Evolutionary conservation across 768 basidiomycete species (phyloP).

Genomic region (Suillus subluteus): DNA sequence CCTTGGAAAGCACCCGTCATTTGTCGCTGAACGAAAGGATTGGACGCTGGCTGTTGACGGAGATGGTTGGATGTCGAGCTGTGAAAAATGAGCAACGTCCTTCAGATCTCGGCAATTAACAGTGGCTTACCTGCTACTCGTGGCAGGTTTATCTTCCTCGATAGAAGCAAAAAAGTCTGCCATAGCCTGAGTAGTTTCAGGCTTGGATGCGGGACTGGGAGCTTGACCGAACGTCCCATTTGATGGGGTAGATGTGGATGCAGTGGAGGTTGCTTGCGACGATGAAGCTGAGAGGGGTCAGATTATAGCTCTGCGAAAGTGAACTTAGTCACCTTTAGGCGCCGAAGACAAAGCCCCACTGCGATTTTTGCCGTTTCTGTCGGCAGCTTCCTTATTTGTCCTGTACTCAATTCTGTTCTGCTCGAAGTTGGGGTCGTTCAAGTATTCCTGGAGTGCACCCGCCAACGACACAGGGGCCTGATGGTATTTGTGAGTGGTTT

Average conservation of each 20-base stretch:
- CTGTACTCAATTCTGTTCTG: slow-evolving; percentile 93
- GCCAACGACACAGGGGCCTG: slow-evolving; percentile 96
- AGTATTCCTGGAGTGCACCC: slow-evolving; percentile 90
- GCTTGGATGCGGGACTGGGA: slow-evolving; percentile 32
- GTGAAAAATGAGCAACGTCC: slow-evolving; percentile 17
- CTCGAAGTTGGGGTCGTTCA: slow-evolving; percentile 96
- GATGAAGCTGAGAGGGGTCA: slow-evolving; percentile 18
- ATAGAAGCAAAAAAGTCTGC: slow-evolving; percentile 91
- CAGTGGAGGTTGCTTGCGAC: slow-evolving; percentile 22
- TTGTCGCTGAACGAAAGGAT: slow-evolving; percentile 76
- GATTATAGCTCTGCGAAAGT: not conserved
- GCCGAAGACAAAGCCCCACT: slow-evolving; percentile 15
- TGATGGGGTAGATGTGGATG: slow-evolving; percentile 22
- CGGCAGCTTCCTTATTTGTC: slow-evolving; percentile 71
- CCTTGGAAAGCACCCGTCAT: slow-evolving; percentile 48
- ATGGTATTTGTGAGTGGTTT: slow-evolving; percentile 5
- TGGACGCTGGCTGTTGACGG: slow-evolving; percentile 62
- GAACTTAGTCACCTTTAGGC: slow-evolving; percentile 27
- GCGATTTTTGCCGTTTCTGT: slow-evolving; percentile 34
- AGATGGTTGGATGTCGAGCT: slow-evolving; percentile 56
- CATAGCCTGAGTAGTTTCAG: slow-evolving; percentile 50
- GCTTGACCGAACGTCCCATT: slow-evolving; percentile 30
- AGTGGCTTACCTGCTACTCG: slow-evolving; percentile 50
- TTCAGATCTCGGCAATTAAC: not conserved
- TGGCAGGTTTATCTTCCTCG: slow-evolving; percentile 76